Conservation (phyloP, 371 early-diverging fungal genomes). For the Fennellomyces sp. region DNA sequence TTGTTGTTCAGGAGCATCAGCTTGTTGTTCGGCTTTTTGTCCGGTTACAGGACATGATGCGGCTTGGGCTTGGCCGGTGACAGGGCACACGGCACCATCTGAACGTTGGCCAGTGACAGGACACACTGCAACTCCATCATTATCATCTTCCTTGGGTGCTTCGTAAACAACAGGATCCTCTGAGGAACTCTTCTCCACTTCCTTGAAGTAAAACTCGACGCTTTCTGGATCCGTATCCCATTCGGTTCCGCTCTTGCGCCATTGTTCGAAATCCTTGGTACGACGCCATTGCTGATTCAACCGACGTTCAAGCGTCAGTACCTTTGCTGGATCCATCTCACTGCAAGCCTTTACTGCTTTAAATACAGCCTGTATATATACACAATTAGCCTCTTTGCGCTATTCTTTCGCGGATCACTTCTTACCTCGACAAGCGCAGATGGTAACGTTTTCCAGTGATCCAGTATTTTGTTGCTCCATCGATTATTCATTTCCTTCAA, state of each 20-base stretch:
- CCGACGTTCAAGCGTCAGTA: conserved; percentile 27
- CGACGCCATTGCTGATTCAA: conserved; percentile 44
- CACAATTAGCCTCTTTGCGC: background rate
- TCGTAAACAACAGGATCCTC: conserved; percentile 18
- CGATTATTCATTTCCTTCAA: conserved; percentile 15
- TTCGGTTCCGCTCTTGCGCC: conserved; percentile 7
- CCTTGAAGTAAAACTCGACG: conserved; percentile 20
- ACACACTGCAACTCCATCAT: conserved; percentile 14
- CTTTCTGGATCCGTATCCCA: conserved; percentile 10
- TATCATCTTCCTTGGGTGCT: conserved; percentile 16
- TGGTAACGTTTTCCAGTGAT: conserved; percentile 34
- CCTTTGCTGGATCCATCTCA: conserved; percentile 14
- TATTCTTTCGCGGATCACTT: background rate
- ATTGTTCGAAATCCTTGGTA: conserved; percentile 34
- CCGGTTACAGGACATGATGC: conserved; percentile 21
- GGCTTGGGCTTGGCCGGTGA: conserved; percentile 9
- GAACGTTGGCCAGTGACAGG: conserved; percentile 25
- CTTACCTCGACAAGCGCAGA: conserved; percentile 30
- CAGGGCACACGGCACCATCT: conserved; percentile 9
- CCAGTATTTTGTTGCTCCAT: conserved; percentile 37
- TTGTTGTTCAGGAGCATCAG: background rate
- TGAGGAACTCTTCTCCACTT: background rate
- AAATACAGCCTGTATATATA: conserved; percentile 28
- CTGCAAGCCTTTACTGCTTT: conserved; percentile 20
- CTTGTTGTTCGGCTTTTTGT: conserved; percentile 5